Evolutionary conservation across 768 basidiomycete species (phyloP).

Genomic region (Rhodosporidiobolus odoratus): DNA sequence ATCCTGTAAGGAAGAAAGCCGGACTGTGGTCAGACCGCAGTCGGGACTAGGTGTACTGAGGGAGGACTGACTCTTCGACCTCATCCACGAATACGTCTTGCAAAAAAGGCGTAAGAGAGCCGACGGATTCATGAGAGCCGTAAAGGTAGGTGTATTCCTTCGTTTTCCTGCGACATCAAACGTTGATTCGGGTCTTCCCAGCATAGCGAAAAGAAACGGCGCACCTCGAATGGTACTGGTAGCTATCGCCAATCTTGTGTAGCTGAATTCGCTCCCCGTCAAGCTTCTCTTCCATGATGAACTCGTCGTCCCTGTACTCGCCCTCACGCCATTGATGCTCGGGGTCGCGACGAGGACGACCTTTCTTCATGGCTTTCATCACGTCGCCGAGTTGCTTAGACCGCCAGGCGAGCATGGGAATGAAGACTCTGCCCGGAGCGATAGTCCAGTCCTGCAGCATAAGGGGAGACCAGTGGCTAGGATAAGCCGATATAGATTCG

Average conservation of each 20-base stretch:
- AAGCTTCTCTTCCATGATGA: conserved; percentile 92
- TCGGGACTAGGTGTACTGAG: not conserved
- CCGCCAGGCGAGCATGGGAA: conserved; percentile 91
- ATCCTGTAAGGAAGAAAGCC: conserved; percentile 57
- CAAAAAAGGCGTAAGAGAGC: conserved; percentile 84
- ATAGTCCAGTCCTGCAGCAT: conserved; percentile 67
- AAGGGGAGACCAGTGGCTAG: not conserved
- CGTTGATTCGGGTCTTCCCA: not conserved
- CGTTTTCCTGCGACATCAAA: conserved; percentile 59
- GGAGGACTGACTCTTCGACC: conserved; percentile 65
- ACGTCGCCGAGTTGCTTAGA: conserved; percentile 76
- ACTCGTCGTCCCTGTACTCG: conserved; percentile 53
- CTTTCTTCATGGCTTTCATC: conserved; percentile 69
- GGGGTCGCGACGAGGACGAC: not conserved
- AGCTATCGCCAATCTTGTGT: conserved; percentile 85
- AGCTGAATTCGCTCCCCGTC: conserved; percentile 96
- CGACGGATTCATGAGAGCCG: conserved; percentile 59
- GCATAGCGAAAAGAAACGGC: not conserved
- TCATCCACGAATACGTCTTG: conserved; percentile 66
- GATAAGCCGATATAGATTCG: conserved; percentile 56
- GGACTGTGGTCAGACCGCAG: not conserved
- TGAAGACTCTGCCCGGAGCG: conserved; percentile 76
- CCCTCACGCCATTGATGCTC: not conserved
- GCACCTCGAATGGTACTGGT: conserved; percentile 85
- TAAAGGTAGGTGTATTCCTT: conserved; percentile 89